phyloP scores from a whole-genome alignment of 192 early-diverging fungal genomes.

The Coemansia sp. region DNA sequence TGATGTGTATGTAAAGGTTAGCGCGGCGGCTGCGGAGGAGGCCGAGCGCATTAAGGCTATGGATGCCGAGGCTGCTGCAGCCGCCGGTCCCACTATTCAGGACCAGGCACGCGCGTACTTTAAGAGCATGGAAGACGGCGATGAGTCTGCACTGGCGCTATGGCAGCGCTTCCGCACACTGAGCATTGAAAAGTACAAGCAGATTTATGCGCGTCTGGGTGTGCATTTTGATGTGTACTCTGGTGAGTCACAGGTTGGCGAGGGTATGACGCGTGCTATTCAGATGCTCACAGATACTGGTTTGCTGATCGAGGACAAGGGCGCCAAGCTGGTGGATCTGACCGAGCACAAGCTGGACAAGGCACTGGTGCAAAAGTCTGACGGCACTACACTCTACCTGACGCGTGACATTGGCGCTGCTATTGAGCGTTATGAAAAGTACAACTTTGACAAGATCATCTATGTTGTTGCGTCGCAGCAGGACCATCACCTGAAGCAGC shows the following conservation, averaged over 20 bases:
- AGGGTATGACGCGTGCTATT: slow-evolving; percentile 68
- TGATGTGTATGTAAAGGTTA: slow-evolving; percentile 86
- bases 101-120: slow-evolving; percentile 90
- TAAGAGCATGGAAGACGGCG: slow-evolving; percentile 92
- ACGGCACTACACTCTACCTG: slow-evolving; percentile 91
- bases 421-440: slow-evolving; percentile 81
- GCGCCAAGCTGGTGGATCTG: slow-evolving; percentile 86
- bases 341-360: slow-evolving; percentile 79
- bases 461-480: slow-evolving; percentile 92
- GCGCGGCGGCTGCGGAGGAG: neutral
- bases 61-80: slow-evolving; percentile 66
- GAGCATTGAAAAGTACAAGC: slow-evolving; percentile 88
- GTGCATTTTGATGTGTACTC: slow-evolving; percentile 94
- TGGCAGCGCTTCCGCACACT: slow-evolving; percentile 89
- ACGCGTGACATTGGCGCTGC: slow-evolving; percentile 97
- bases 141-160: slow-evolving; percentile 71
- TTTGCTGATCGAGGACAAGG: slow-evolving; percentile 70
- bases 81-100: slow-evolving; percentile 66
- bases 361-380: slow-evolving; percentile 82
- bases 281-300: slow-evolving; percentile 70
- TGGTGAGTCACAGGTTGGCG: slow-evolving; percentile 88
- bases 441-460: slow-evolving; percentile 88
- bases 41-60: neutral
- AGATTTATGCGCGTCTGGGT: slow-evolving; percentile 87
- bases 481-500: slow-evolving; percentile 87